phyloP scores from a whole-genome alignment of 2,329 filamentous ascomycete genomes.

The Sphaceloma murrayae region DNA sequence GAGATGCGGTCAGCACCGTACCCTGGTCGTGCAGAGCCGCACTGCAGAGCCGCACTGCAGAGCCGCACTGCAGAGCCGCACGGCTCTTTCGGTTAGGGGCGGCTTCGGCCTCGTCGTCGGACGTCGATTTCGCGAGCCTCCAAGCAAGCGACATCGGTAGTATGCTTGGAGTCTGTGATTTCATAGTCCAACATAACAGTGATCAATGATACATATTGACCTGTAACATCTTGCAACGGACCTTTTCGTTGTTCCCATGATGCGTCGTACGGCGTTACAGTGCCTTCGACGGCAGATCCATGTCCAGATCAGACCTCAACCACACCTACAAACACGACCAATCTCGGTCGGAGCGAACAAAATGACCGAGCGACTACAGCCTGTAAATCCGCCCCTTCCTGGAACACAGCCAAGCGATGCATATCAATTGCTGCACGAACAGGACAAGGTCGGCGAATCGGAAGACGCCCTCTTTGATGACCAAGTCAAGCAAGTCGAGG shows the following conservation, averaged over 20 bases:
- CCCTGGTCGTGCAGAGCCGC: too few species aligned
- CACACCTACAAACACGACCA: slow-evolving; percentile 20
- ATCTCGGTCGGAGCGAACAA: slow-evolving; percentile 22
- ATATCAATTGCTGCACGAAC: slow-evolving; percentile 75
- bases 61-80: too few species aligned
- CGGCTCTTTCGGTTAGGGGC: too few species aligned
- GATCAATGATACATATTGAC: too few species aligned
- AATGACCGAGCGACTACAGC: slow-evolving; percentile 43
- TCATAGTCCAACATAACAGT: too few species aligned
- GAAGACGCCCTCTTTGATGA: slow-evolving; percentile 80
- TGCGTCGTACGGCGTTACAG: slow-evolving; percentile 18
- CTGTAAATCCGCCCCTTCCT: slow-evolving; percentile 54
- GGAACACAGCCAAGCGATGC: slow-evolving; percentile 58
- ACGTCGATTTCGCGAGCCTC: too few species aligned
- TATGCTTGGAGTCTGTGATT: too few species aligned
- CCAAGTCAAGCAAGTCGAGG: slow-evolving; percentile 73
- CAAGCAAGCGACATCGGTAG: too few species aligned
- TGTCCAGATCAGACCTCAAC: slow-evolving; percentile 17
- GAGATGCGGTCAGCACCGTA: too few species aligned
- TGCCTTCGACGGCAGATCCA: slow-evolving; percentile 24
- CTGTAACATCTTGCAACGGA: too few species aligned
- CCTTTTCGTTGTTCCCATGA: neutral
- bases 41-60: too few species aligned
- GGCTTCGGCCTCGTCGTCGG: too few species aligned
- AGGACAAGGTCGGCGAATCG: slow-evolving; percentile 64